A percentile compares a stretch with the other conserved stretches of the same genome.
These are phyloP conservation scores for Talaromyces amestolkiae DNA, from an alignment of 2,329 filamentous ascomycete genomes.

Conservation along the genomic window DNA sequence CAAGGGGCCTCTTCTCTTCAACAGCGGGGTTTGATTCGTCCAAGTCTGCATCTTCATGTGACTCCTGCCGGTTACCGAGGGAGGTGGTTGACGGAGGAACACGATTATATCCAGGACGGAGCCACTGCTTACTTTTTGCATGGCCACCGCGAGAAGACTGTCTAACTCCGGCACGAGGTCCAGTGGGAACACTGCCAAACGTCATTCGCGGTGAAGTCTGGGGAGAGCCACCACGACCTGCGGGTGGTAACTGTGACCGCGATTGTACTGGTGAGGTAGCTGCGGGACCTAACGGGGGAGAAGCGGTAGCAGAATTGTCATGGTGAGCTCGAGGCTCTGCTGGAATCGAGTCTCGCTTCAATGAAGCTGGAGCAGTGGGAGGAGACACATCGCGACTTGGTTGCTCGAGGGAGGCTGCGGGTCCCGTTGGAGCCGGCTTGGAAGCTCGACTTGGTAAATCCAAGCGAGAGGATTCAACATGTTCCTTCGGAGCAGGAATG, in stretches of 20 bases:
- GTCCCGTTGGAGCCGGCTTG: constrained; percentile 23
- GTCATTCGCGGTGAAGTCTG: constrained; percentile 39
- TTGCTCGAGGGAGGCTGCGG: constrained; percentile 23
- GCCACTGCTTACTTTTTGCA: constrained; percentile 42
- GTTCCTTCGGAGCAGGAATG: constrained; percentile 28
- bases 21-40: neutral
- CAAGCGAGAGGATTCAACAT: constrained; percentile 26
- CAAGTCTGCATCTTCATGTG: constrained; percentile 31
- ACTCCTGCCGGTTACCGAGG: constrained; percentile 31
- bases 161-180: constrained; percentile 41
- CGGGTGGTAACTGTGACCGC: constrained; percentile 26
- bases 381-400: constrained; percentile 33
- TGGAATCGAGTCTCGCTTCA: constrained; percentile 26
- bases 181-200: constrained; percentile 40
- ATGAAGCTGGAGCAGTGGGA: constrained; percentile 39
- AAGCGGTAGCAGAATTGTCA: constrained; percentile 9
- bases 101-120: constrained; percentile 36
- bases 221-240: constrained; percentile 30
- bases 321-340: constrained; percentile 22
- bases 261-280: constrained; percentile 30
- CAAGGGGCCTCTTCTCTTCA: neutral
- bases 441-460: constrained; percentile 28
- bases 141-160: constrained; percentile 31
- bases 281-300: constrained; percentile 22
- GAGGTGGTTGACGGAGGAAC: constrained; percentile 24